Base-by-base conservation (phyloP, 305 asterid species). In the Fraxinus paxiana region DNA sequence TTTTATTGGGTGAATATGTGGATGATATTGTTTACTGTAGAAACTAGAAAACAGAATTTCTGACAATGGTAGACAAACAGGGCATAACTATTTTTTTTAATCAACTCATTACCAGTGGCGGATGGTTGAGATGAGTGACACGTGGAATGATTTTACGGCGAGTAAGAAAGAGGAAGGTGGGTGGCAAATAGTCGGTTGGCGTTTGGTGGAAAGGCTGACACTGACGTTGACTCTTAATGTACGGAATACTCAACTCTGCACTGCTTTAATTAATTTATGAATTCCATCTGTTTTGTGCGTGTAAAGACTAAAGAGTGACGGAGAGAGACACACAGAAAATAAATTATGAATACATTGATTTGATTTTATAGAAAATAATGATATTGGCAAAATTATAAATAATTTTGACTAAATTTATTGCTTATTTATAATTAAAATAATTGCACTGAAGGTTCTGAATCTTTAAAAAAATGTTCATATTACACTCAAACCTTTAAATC, bases 181-280 rank as follows among this genome's bases (percentile, higher is more conserved):
- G 73, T 69, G 67, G 20, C 70, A 76, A 43, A 61, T 22, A 81
- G 51, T 79, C 82, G 81, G 83, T 12, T 85, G 87, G 88, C 87
- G 80, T 82, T 86, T 84, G 92, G 94, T 90, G 89, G 86, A 81
- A 82, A 86, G 88, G 86, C 90, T 87, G 94, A 84, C 89, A 89
- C 86, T 48, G 88, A 86, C 91, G 94, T 92, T 91, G 97, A 91
- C 91, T 91, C 87, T 41, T 33, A 48, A 35, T 28, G 89, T 91
- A 91, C 94, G 92, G 92, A 90, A 79, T 79, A 59, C 30, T 6
- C 4, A 56, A 56, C 26, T 56, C 28, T 56, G 26, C 67, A 6
- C 67, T 35, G 61, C 22, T 1, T 20, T n/a, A 65, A 4, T 31
- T 12, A 26, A 37, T 54, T 30, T 20, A 26, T 28, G 1, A 22